These are phyloP conservation scores for Arbutus unedo DNA, from an alignment of 148 eudicot genomes.

Conservation along the genomic window DNA sequence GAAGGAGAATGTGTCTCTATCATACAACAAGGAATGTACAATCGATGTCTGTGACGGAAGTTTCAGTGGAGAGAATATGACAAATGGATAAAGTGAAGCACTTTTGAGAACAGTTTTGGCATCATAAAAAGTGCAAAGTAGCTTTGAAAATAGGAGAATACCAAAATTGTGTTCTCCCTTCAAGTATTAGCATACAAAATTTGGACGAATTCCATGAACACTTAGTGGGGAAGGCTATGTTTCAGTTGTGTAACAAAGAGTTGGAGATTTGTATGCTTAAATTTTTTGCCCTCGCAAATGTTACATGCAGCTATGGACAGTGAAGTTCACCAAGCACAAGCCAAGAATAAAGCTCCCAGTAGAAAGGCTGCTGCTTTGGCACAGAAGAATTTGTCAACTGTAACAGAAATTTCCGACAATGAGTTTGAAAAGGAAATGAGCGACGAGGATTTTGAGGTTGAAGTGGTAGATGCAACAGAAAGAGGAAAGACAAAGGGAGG, in stretches of 20 bases:
- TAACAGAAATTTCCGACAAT: slow-evolving; percentile 52
- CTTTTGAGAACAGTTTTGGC: no score
- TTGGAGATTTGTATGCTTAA: neutral
- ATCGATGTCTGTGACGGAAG: neutral
- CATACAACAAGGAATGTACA: neutral
- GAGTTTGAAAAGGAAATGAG: slow-evolving; percentile 33
- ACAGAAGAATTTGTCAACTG: slow-evolving; percentile 24
- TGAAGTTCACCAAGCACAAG: slow-evolving; percentile 27
- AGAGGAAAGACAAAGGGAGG: slow-evolving; percentile 49
- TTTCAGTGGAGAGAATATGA: neutral
- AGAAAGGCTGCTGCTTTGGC: slow-evolving; percentile 37
- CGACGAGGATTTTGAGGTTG: slow-evolving; percentile 41
- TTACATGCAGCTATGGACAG: slow-evolving; percentile 46
- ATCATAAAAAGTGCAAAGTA: no score
- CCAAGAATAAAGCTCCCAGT: slow-evolving; percentile 35
- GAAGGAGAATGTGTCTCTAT: no score
- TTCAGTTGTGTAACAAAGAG: neutral
- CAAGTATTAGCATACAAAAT: no score
- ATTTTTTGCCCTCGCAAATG: neutral
- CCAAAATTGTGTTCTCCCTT: no score
- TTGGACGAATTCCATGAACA: neutral
- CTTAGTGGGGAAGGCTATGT: neutral
- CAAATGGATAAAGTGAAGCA: neutral
- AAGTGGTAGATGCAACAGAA: slow-evolving; percentile 24
- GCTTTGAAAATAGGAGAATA: no score